These are phyloP conservation scores for Trichoderma afroharzianum DNA, from an alignment of 2,329 filamentous ascomycete species.

Conservation along the genomic window DNA sequence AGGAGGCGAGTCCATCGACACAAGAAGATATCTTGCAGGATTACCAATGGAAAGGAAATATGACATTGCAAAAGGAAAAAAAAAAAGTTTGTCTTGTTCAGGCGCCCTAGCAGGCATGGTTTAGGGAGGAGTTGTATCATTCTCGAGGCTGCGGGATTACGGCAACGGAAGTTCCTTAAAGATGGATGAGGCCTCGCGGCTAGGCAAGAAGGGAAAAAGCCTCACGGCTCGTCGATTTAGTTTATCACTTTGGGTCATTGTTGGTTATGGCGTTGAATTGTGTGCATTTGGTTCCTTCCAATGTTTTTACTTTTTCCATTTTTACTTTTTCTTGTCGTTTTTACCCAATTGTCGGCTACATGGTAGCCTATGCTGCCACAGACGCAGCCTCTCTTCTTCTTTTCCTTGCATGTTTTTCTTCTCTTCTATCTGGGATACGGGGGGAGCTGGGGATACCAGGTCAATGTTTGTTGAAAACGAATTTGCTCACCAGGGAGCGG, in stretches of 20 bases:
- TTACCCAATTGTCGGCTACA: not conserved
- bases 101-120: not conserved
- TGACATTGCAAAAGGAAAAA: not conserved
- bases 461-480: not conserved
- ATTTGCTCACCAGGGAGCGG: not conserved
- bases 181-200: constrained; percentile 29
- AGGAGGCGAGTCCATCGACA: not conserved
- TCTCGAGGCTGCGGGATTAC: constrained; percentile 10
- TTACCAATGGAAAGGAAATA: not conserved
- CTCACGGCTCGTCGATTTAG: constrained; percentile 28
- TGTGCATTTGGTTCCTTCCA: not conserved
- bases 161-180: constrained; percentile 3
- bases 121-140: constrained; percentile 4
- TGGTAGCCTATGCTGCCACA: not conserved
- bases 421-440: not conserved
- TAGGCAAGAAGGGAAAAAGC: constrained; percentile 27
- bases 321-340: not conserved
- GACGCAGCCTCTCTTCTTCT: not conserved
- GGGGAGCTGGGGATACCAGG: not conserved
- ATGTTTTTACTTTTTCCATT: not conserved
- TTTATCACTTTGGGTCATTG: not conserved
- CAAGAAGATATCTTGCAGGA: not conserved
- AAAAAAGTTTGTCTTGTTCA: constrained; percentile 10
- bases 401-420: not conserved
- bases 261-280: constrained; percentile 13